Evolutionary conservation across 768 basidiomycete genomes (phyloP).

Genomic region (Kwoniella botswanensis): DNA sequence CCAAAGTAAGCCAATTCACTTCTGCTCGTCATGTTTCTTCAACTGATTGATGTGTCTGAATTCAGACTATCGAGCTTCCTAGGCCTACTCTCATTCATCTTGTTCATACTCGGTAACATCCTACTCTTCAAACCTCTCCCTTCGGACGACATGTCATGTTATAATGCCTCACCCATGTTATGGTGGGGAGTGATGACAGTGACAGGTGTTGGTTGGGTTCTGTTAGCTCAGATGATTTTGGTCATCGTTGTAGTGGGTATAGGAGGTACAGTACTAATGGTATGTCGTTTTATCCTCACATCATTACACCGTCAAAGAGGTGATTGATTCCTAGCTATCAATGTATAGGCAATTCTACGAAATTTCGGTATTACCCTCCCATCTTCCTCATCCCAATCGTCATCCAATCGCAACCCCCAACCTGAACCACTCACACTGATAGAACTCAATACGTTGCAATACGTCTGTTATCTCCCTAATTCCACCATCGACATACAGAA

Average conservation of each 20-base stretch:
- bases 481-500: not conserved
- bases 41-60: not conserved
- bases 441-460: constrained; percentile 31
- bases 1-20: constrained; percentile 3
- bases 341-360: constrained; percentile 27
- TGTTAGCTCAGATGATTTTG: constrained; percentile 43
- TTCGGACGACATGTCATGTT: constrained; percentile 28
- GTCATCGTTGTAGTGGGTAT: constrained; percentile 41
- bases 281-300: not conserved
- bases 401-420: constrained; percentile 21
- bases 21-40: not conserved
- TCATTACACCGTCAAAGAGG: too few species aligned
- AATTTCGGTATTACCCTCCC: constrained; percentile 28
- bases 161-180: constrained; percentile 41
- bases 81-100: constrained; percentile 33
- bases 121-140: constrained; percentile 42
- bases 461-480: constrained; percentile 37
- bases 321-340: too few species aligned
- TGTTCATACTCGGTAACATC: constrained; percentile 48
- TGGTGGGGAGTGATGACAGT: constrained; percentile 54
- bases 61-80: constrained; percentile 37
- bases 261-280: constrained; percentile 38
- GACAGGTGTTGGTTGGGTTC: constrained; percentile 49
- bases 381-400: constrained; percentile 25
- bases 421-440: constrained; percentile 27